These are phyloP conservation scores for Aspergillus glaucus DNA, from an alignment of 2,329 filamentous ascomycete genomes.

Conservation along the genomic window DNA sequence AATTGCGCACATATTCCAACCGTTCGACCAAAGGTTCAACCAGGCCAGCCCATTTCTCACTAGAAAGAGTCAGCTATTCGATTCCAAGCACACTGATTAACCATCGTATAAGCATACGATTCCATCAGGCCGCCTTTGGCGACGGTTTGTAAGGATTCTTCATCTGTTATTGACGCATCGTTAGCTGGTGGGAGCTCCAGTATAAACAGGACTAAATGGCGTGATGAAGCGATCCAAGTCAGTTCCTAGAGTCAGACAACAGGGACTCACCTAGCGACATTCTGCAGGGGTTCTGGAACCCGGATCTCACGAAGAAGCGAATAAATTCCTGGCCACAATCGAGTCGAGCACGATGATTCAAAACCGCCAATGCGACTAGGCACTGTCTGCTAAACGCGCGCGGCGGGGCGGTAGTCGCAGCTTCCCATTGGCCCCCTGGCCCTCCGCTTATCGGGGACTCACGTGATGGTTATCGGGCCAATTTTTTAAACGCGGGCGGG, in stretches of 20 bases:
- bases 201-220: not conserved
- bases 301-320: not conserved
- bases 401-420: not conserved
- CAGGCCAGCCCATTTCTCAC: conserved; percentile 63
- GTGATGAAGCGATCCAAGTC: not conserved
- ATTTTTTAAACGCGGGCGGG: not conserved
- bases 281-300: conserved; percentile 8
- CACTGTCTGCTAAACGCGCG: conserved; percentile 5
- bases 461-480: conserved; percentile 17
- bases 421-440: conserved; percentile 10
- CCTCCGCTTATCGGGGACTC: conserved; percentile 13
- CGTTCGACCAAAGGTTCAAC: conserved; percentile 60
- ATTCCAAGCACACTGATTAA: conserved; percentile 1
- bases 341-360: not conserved
- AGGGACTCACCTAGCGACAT: conserved; percentile 28
- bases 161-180: conserved; percentile 28
- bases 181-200: conserved; percentile 1
- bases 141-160: conserved; percentile 50
- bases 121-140: conserved; percentile 55
- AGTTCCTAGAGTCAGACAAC: not conserved
- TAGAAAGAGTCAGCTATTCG: conserved; percentile 33
- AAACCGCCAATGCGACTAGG: not conserved
- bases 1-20: conserved; percentile 55
- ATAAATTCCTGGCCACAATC: not conserved
- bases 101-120: conserved; percentile 39